A percentile compares a stretch with the other conserved stretches of the same genome.
These are phyloP conservation scores for Elsinoe arachidis DNA, from an alignment of 2,329 filamentous ascomycete genomes.

Conservation along the genomic window DNA sequence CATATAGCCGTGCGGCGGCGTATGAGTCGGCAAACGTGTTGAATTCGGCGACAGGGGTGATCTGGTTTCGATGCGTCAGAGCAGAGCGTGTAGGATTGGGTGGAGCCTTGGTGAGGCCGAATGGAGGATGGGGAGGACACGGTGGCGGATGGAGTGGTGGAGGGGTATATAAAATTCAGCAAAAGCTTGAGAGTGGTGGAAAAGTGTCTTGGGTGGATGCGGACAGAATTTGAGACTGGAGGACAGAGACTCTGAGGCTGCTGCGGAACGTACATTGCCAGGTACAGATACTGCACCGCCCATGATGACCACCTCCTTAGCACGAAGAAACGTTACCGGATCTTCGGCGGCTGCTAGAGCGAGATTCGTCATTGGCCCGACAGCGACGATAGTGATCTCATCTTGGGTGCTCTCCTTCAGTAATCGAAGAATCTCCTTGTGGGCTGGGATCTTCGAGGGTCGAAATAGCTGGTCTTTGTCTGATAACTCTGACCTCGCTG, in stretches of 20 bases:
- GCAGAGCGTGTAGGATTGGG: conserved; percentile 24
- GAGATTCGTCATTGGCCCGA: conserved; percentile 89
- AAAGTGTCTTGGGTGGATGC: too few relatives aligned
- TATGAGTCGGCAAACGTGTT: conserved; percentile 77
- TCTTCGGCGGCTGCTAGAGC: conserved; percentile 83
- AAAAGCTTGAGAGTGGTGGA: neutral
- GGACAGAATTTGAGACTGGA: too few relatives aligned
- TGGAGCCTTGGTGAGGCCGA: conserved; percentile 33
- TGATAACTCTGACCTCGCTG: conserved; percentile 30
- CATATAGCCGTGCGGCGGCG: conserved; percentile 41
- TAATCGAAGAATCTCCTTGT: conserved; percentile 82
- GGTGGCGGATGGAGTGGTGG: conserved; percentile 21
- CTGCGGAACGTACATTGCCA: conserved; percentile 54
- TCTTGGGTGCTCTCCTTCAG: conserved; percentile 72
- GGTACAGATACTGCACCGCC: conserved; percentile 71
- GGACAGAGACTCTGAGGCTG: too few relatives aligned
- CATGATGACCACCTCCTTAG: conserved; percentile 92
- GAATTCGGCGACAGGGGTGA: conserved; percentile 80
- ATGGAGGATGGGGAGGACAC: conserved; percentile 25
- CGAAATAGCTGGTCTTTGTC: conserved; percentile 51
- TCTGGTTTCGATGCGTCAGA: conserved; percentile 33
- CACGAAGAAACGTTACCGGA: conserved; percentile 77
- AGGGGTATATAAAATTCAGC: conserved; percentile 11
- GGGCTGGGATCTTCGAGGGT: conserved; percentile 62
- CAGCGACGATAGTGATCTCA: conserved; percentile 79